These are phyloP conservation scores for Anthostomella pinea DNA, from an alignment of 2,329 filamentous ascomycete species.

Conservation along the genomic window DNA sequence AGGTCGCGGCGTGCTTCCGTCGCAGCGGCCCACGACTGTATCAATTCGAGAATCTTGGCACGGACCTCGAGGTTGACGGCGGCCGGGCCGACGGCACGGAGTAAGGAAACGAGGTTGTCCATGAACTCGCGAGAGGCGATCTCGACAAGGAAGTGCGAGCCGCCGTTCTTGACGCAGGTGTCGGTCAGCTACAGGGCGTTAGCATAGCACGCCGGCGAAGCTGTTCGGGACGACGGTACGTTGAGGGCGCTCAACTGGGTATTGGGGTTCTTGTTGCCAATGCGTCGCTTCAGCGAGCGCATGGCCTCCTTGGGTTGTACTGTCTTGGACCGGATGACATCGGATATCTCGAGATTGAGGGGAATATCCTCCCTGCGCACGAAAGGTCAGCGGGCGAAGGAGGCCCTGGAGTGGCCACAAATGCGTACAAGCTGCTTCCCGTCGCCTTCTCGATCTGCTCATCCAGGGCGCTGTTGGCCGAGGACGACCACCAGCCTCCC, in stretches of 20 bases:
- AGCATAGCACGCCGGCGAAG: constrained; percentile 3
- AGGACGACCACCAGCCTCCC: constrained; percentile 97
- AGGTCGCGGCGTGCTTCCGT: constrained; percentile 82
- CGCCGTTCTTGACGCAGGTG: constrained; percentile 98
- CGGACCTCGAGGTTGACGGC: constrained; percentile 84
- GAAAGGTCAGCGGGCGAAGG: constrained; percentile 2
- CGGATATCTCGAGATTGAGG: constrained; percentile 95
- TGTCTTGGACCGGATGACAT: constrained; percentile 94
- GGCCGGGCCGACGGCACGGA: constrained; percentile 73
- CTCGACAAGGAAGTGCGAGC: constrained; percentile 89
- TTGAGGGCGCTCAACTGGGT: constrained; percentile 93
- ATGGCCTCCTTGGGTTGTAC: constrained; percentile 98
- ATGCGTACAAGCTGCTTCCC: constrained; percentile 79
- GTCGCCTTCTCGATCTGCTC: constrained; percentile 97
- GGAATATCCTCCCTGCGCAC: constrained; percentile 84
- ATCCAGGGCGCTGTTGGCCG: constrained; percentile 85
- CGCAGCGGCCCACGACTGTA: constrained; percentile 89
- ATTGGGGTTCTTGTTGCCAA: constrained; percentile 97
- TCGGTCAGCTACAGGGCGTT: constrained; percentile 69
- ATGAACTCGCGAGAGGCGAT: constrained; percentile 97
- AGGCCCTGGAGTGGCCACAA: constrained; percentile 1
- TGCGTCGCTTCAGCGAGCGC: constrained; percentile 89
- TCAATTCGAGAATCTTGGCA: constrained; percentile 85
- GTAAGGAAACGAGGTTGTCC: constrained; percentile 89
- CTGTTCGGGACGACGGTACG: constrained; percentile 45